These are phyloP conservation scores for Raddia distichophylla DNA, from an alignment of 176 grass and related monocot genomes.

Conservation along the genomic window DNA sequence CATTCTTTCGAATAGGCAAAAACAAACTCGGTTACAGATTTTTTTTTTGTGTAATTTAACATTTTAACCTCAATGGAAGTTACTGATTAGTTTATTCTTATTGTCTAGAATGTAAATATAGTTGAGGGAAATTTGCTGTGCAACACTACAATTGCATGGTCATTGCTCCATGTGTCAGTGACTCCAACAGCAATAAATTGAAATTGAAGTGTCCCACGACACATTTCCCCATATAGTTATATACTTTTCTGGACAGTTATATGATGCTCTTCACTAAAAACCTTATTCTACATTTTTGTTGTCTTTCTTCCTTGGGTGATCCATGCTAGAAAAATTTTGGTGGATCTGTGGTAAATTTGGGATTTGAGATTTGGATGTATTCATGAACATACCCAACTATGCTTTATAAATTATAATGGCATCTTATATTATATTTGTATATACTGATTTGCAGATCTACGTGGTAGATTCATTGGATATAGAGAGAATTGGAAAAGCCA, in stretches of 20 bases:
- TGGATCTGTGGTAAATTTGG: neutral
- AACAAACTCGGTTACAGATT: neutral
- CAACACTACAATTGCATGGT: too few relatives aligned
- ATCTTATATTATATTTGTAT: conserved; percentile 14
- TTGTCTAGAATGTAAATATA: conserved; percentile 15
- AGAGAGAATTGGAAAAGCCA: conserved; percentile 80
- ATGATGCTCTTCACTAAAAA: neutral
- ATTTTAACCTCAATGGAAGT: neutral
- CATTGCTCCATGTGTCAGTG: too few relatives aligned
- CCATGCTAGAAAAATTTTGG: neutral
- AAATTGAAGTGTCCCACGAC: too few relatives aligned
- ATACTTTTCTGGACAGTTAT: neutral
- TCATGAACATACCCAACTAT: neutral
- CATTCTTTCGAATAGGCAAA: neutral
- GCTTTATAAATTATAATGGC: conserved; percentile 6
- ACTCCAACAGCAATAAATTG: too few relatives aligned
- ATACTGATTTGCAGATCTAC: conserved; percentile 61
- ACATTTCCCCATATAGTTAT: neutral
- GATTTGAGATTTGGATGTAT: neutral
- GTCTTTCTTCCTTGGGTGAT: neutral
- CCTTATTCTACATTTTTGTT: conserved; percentile 1
- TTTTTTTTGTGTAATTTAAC: neutral
- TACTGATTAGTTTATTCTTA: neutral
- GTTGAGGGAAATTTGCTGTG: neutral
- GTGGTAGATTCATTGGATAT: conserved; percentile 87